A percentile compares a stretch with the other conserved stretches of the same genome.
These are phyloP conservation scores for Naegleria lovaniensis DNA, from an alignment of 208 protist species.

Conservation along the genomic window DNA sequence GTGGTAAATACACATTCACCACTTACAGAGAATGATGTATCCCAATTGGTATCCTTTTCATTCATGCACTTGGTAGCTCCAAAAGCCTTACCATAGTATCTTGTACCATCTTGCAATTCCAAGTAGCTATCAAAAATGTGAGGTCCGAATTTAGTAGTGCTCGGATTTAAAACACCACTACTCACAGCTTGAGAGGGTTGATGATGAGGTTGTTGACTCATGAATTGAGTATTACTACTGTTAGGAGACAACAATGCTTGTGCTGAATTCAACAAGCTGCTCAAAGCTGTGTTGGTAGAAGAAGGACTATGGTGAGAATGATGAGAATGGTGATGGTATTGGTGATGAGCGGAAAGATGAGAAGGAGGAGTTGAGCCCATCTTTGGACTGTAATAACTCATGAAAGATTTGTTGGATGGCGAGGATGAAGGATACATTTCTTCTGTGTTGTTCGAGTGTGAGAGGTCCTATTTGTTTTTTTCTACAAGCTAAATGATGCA, in stretches of 20 bases:
- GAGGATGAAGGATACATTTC: not conserved
- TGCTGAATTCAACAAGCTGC: not conserved
- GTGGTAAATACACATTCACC: conserved; percentile 85
- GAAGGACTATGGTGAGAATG: not conserved
- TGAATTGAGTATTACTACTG: not conserved
- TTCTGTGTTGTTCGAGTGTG: not conserved
- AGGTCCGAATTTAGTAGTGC: not conserved
- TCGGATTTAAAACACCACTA: not conserved
- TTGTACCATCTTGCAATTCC: conserved; percentile 3
- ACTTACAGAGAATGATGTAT: conserved; percentile 50
- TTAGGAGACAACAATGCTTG: not conserved
- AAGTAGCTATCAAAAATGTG: conserved; percentile 7
- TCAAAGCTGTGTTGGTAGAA: not conserved
- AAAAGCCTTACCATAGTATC: not conserved
- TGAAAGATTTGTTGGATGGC: not conserved
- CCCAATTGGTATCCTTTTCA: not conserved
- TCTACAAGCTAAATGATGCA: too few relatives aligned
- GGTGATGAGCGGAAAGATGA: too few relatives aligned
- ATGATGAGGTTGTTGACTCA: not conserved
- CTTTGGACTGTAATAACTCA: not conserved
- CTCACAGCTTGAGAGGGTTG: not conserved
- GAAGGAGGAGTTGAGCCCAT: too few relatives aligned
- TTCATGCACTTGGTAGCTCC: not conserved
- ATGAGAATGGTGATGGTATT: not conserved
- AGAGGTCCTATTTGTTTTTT: too few relatives aligned